Conservation (phyloP, 1,139 yeast species). For the Sugiyamaella grinbergsii region DNA sequence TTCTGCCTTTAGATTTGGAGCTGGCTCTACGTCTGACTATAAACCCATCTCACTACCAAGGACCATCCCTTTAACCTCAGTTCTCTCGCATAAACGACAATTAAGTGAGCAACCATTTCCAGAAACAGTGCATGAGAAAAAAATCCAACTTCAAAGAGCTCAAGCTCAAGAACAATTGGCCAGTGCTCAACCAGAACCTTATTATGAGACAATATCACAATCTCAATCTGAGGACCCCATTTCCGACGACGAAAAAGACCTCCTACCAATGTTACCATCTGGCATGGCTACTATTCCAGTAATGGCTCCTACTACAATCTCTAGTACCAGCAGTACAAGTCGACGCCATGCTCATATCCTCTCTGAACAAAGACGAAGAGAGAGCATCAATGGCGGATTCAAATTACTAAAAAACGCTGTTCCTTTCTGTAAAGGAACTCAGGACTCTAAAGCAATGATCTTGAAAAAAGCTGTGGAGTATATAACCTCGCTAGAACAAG, state of each 20-base stretch:
- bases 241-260: conserved; percentile 13
- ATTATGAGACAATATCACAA: background rate
- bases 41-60: background rate
- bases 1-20: background rate
- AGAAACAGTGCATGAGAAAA: conserved; percentile 14
- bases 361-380: conserved; percentile 50
- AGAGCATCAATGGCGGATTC: conserved; percentile 51
- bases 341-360: conserved; percentile 46
- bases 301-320: conserved; percentile 39
- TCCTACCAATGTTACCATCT: conserved; percentile 9
- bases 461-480: conserved; percentile 47
- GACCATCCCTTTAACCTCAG: conserved; percentile 47
- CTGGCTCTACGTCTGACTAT: background rate
- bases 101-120: conserved; percentile 14
- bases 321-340: conserved; percentile 34
- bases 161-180: background rate
- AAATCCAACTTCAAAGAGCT: conserved; percentile 2
- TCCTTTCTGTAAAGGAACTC: conserved; percentile 47
- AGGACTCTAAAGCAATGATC: conserved; percentile 50
- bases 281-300: conserved; percentile 27
- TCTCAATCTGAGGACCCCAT: background rate
- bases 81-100: conserved; percentile 52
- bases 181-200: background rate
- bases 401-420: conserved; percentile 45
- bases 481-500: conserved; percentile 44